Conservation (phyloP, 169 alveolate species). For the Amoebophrya sp. region DNA sequence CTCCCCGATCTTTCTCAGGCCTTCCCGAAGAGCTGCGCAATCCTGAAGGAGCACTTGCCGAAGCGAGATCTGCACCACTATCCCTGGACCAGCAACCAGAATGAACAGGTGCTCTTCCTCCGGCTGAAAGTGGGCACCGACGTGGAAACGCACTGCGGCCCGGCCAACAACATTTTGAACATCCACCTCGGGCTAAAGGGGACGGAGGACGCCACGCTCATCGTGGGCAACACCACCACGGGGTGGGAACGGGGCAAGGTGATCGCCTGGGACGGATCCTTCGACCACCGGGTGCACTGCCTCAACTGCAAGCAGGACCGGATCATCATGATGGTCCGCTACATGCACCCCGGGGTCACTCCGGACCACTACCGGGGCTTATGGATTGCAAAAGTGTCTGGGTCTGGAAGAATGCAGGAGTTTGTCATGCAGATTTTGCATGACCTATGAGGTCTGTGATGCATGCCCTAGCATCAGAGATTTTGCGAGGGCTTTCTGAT, state of each 20-base stretch:
- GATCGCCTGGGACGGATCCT: constrained; percentile 50
- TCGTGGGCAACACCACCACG: constrained; percentile 39
- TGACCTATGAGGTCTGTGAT: too few species aligned
- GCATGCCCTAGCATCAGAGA: too few species aligned
- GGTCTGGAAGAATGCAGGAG: too few species aligned
- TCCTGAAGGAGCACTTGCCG: constrained; percentile 28
- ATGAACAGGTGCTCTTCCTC: constrained; percentile 43
- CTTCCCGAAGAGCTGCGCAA: constrained; percentile 46
- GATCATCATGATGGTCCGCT: background rate
- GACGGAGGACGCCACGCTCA: constrained; percentile 44
- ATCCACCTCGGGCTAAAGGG: constrained; percentile 42
- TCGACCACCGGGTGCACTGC: constrained; percentile 47
- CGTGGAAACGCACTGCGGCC: constrained; percentile 50
- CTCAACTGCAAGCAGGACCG: constrained; percentile 41
- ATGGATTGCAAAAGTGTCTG: too few species aligned
- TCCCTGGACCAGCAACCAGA: constrained; percentile 51
- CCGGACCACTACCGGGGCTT: background rate
- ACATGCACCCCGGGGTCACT: background rate
- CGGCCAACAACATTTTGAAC: constrained; percentile 44
- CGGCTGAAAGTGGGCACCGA: constrained; percentile 27
- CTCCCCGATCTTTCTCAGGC: constrained; percentile 21
- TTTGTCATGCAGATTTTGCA: too few species aligned
- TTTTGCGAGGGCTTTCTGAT: too few species aligned
- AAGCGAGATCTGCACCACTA: background rate
- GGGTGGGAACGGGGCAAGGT: constrained; percentile 49